Base-by-base conservation (phyloP, 257 asterid genomes). In the Solanum boliviense region DNA sequence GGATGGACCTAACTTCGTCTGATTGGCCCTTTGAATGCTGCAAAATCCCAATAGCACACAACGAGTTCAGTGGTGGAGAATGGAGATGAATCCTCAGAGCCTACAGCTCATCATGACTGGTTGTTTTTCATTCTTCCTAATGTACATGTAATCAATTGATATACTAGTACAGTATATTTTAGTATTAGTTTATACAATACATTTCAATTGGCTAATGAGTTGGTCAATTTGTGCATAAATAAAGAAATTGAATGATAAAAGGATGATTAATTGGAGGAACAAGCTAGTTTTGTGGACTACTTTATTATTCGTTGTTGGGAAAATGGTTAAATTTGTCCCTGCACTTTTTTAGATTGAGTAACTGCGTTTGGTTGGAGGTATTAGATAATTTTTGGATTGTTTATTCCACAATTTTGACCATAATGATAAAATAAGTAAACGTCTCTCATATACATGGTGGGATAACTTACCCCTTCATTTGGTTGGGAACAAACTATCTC, bases 1-100 rank as follows among this genome's bases (percentile, higher is more conserved):
- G 39, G 96, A 92, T 60, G 97, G 94, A 73, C 92, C 97, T 89
- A 88, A 91, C 62, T 91, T 92, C 86, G 95, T 93, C 21, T 91
- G 84, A 88, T 35, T 70, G 25, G 41, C 25, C 39, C 60, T 48
- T 48, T 48, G 21, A 48, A 48, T 48, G 60, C 60, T 46, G 20
- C 58, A 13, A 13, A 46, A 46, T 46, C 2, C 58, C 60, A 48
- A 15, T 48, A 48, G 60, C 21, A 5, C 67, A 25, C n/a, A 79
- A 48, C 16, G 71, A 82, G 11, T 29, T 82, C 44, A 48, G 41
- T 48, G 68, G 71, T 9, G 86, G 20, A 29, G 29, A 48, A 82
- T 79, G 70, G 31, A 16, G 85, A 79, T 29, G 38, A n/a, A 18
- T 46, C 27, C 5, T 9, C 62, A 78, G 84, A 78, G 65, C 65